Evolutionary conservation across 352 stramenopile species (phyloP).

Genomic region (Phytophthora melonis): DNA sequence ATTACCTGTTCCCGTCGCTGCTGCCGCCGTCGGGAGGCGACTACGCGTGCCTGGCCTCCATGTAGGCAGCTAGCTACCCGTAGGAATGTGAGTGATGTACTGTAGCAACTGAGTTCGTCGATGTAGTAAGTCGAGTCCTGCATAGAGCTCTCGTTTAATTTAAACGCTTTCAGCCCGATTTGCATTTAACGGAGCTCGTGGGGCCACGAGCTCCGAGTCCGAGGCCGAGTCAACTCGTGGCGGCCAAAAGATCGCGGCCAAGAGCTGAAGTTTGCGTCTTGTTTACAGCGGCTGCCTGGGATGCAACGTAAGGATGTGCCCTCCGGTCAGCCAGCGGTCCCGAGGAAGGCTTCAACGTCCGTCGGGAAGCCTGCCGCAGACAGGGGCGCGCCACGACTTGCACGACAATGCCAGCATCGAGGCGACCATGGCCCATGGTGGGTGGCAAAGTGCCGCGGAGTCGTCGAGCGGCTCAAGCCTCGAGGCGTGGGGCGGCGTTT

Average conservation of each 20-base stretch:
- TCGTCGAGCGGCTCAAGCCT: too few relatives aligned
- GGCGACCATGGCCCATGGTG: too few relatives aligned
- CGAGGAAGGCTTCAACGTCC: conserved; percentile 21
- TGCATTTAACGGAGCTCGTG: conserved; percentile 8
- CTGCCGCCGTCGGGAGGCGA: conserved; percentile 16
- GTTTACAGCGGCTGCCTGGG: conserved; percentile 21
- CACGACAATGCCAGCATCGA: too few relatives aligned
- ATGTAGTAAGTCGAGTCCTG: not conserved
- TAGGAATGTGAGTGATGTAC: conserved; percentile 5
- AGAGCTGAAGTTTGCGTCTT: conserved; percentile 8
- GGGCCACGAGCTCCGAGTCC: too few relatives aligned
- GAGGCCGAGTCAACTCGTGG: too few relatives aligned
- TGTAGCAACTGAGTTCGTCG: not conserved
- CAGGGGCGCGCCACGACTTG: not conserved
- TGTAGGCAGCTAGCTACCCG: conserved; percentile 23
- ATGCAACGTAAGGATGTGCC: conserved; percentile 30
- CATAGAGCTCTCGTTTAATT: conserved; percentile 22
- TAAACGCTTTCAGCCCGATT: conserved; percentile 16
- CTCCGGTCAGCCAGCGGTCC: conserved; percentile 8
- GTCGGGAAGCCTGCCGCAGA: conserved; percentile 11
- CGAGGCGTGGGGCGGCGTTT: not conserved
- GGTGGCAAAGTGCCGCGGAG: too few relatives aligned
- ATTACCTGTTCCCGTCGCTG: conserved; percentile 37
- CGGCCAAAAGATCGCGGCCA: conserved; percentile 9
- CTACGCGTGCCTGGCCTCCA: conserved; percentile 42